Evolutionary conservation across 192 early-diverging fungal genomes (phyloP), one percentile per base, ranked within the genome.

Genomic region (Backusella parvicylindrica): DNA sequence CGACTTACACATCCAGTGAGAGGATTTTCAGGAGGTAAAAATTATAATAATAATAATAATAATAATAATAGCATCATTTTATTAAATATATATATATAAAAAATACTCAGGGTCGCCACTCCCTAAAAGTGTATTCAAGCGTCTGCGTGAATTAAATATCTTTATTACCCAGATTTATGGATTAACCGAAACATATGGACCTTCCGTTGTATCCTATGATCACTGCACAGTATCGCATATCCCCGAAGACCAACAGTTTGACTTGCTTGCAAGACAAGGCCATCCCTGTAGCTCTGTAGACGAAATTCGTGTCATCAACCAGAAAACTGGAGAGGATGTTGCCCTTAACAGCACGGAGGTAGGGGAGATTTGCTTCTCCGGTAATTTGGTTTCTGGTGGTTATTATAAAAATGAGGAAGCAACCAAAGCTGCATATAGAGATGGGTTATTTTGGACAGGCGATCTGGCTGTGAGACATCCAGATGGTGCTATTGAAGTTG

Each of bases 111-210:
- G 86, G 2, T 85, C 89, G 1, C 81, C 88, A 6, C 84, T 88
- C 3, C 81, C 84, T 9, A 81, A 85, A 18, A 85, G 82, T 1
- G 74, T 88, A 66, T 78, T 86, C 33, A 82, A 76, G 21, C 33
- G 72, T 18, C 75, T 90, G 78, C 78, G 79, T 16, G 74, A 26
- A 81, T 91, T 81, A 80, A 84, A 84, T 47, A 78, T 91, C 50
- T 73, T 77, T 40, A 85, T 86, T 21, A 76, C 82, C 28, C 89
- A 91, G 35, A 84, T 91, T 13, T 91, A 91, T 77, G 89, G 89
- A 35, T 72, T 91, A 6, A 91, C 89, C 0, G 89, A 91, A 71
- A 87, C 86, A 0, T 86, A 88, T 72, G 88, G 89, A 1, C 88
- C 89, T 0, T 36, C 81, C 13, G 79, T 77, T 0, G 78, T 82